Percentiles rank a stretch among this genome's conserved stretches.
phyloP scores from a whole-genome alignment of 805 yeast species.

The Starmerella lactis-condensi region DNA sequence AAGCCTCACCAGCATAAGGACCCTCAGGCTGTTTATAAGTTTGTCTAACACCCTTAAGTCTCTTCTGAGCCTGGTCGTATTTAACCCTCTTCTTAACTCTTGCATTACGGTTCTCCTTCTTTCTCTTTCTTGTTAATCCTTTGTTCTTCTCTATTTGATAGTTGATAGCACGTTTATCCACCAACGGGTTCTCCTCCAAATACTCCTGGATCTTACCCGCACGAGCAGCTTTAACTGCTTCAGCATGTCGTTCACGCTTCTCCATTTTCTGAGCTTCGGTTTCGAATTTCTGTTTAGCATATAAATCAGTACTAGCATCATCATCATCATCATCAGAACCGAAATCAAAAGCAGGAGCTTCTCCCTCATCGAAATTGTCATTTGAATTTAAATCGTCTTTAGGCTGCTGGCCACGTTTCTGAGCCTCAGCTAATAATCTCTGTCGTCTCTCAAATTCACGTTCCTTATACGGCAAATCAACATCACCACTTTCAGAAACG shows the following conservation, averaged over 20 bases:
- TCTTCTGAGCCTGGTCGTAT: conserved; percentile 88
- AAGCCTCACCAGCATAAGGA: conserved; percentile 81
- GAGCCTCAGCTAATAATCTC: conserved; percentile 70
- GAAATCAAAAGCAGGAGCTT: no score
- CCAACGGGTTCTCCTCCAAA: conserved; percentile 44
- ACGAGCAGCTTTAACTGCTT: conserved; percentile 60
- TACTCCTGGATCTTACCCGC: conserved; percentile 68
- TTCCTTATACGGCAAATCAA: conserved; percentile 80
- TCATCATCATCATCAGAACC: conserved; percentile 8
- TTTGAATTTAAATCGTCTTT: conserved; percentile 34
- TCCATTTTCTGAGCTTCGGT: conserved; percentile 30
- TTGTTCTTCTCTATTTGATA: conserved; percentile 91
- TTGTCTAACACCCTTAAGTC: conserved; percentile 72
- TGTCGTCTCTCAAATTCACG: conserved; percentile 80
- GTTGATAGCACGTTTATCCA: conserved; percentile 86
- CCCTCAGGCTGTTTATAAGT: conserved; percentile 62
- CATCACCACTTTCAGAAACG: conserved; percentile 43
- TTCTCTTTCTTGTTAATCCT: conserved; percentile 83
- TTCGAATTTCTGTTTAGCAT: conserved; percentile 28
- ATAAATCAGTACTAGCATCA: conserved; percentile 5
- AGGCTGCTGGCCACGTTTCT: conserved; percentile 52
- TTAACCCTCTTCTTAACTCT: conserved; percentile 97
- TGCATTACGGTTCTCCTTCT: conserved; percentile 85
- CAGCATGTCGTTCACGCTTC: conserved; percentile 43
- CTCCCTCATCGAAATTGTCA: conserved; percentile 13